These are phyloP conservation scores for Ogataea philodendri DNA, from an alignment of 805 yeast species.

Conservation along the genomic window DNA sequence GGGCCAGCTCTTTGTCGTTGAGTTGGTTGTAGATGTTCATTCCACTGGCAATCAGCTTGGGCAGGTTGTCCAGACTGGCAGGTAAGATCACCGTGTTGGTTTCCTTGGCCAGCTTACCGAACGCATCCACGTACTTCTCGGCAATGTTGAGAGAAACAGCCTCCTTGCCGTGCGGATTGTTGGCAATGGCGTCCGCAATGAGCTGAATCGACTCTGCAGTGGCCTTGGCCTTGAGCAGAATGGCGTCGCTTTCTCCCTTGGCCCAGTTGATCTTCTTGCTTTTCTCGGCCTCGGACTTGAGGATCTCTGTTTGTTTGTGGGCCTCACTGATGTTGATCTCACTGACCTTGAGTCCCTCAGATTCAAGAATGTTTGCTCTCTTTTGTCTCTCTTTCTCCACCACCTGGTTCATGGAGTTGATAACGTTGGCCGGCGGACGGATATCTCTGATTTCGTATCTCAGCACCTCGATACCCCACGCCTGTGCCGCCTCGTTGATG, in stretches of 20 bases:
- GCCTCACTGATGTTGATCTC: conserved; percentile 85
- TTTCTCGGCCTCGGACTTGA: conserved; percentile 72
- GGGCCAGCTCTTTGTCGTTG: conserved; percentile 36
- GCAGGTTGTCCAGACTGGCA: conserved; percentile 69
- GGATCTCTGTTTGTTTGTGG: conserved; percentile 63
- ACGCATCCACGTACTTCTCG: conserved; percentile 78
- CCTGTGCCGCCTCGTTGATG: conserved; percentile 78
- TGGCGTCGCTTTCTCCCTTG: conserved; percentile 72
- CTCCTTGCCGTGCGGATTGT: conserved; percentile 67
- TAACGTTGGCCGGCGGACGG: conserved; percentile 80
- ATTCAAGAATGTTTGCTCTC: conserved; percentile 82
- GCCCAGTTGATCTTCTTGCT: conserved; percentile 64
- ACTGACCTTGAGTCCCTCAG: conserved; percentile 79
- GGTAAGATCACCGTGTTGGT: conserved; percentile 77
- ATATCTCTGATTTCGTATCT: conserved; percentile 87
- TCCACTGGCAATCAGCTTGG: conserved; percentile 74
- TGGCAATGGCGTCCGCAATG: conserved; percentile 64
- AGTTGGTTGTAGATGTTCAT: conserved; percentile 60
- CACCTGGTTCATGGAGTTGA: conserved; percentile 90
- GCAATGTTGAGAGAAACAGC: conserved; percentile 82
- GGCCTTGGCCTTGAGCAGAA: conserved; percentile 63
- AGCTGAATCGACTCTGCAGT: conserved; percentile 66
- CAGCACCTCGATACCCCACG: conserved; percentile 82
- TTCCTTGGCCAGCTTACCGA: conserved; percentile 80
- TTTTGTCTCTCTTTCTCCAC: conserved; percentile 85